A percentile compares a stretch with the other conserved stretches of the same genome.
These are phyloP conservation scores for Linum trigynum DNA, from an alignment of 345 rosid species.

Conservation along the genomic window DNA sequence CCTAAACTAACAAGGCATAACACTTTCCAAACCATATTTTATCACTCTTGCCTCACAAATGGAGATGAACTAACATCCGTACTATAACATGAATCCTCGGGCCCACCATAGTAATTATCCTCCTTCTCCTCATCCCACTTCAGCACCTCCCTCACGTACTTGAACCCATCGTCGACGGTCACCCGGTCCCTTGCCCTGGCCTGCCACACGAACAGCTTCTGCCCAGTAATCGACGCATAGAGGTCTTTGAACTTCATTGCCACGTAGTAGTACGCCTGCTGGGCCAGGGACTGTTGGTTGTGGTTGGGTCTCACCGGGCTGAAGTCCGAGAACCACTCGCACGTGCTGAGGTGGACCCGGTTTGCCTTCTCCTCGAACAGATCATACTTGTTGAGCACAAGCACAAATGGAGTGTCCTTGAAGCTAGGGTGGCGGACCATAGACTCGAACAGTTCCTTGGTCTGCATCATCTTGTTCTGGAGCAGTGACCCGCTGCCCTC, in stretches of 20 bases:
- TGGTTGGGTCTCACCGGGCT: conserved; percentile 57
- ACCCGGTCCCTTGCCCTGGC: conserved; percentile 66
- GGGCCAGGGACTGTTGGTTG: conserved; percentile 63
- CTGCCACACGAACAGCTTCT: conserved; percentile 94
- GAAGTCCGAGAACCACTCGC: conserved; percentile 89
- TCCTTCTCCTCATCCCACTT: conserved; percentile 98
- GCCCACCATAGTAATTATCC: conserved; percentile 54
- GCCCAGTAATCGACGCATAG: conserved; percentile 57
- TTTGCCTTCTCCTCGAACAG: conserved; percentile 77
- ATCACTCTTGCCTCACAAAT: conserved; percentile 41
- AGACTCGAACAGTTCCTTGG: conserved; percentile 79
- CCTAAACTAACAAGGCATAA: too few species aligned
- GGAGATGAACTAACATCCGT: conserved; percentile 91
- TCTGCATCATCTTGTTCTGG: conserved; percentile 78
- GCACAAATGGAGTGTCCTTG: conserved; percentile 64
- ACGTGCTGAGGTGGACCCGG: conserved; percentile 49
- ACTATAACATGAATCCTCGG: conserved; percentile 87
- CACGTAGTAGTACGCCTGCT: conserved; percentile 85
- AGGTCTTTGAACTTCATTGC: conserved; percentile 95
- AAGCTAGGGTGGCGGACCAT: conserved; percentile 83
- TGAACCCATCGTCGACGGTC: conserved; percentile 74
- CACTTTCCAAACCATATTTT: not conserved
- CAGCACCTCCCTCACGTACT: conserved; percentile 83
- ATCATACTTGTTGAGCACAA: conserved; percentile 90
- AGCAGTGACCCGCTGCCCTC: conserved; percentile 42